phyloP scores from a whole-genome alignment of 2,329 filamentous ascomycete species.

The Alternaria brassicae region DNA sequence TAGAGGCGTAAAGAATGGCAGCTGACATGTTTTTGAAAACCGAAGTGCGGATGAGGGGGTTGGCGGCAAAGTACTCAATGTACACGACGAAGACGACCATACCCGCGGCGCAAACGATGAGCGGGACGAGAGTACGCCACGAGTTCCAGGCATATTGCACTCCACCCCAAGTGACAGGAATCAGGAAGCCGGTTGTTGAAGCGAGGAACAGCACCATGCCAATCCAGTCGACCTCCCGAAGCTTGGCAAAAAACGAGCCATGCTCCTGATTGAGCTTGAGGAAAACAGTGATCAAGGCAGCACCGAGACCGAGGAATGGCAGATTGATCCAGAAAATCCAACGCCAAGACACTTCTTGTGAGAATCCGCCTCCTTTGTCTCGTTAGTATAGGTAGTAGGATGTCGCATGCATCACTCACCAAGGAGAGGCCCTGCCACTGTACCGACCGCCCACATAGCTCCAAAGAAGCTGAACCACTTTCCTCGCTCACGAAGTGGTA shows the following conservation, averaged over 20 bases:
- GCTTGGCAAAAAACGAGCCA: constrained; percentile 57
- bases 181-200: constrained; percentile 65
- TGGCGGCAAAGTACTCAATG: constrained; percentile 59
- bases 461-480: constrained; percentile 54
- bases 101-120: constrained; percentile 62
- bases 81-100: constrained; percentile 63
- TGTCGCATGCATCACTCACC: constrained; percentile 24
- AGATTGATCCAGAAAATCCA: constrained; percentile 73
- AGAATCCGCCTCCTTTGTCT: constrained; percentile 58
- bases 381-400: constrained; percentile 1
- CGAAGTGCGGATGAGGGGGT: constrained; percentile 58
- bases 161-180: constrained; percentile 70
- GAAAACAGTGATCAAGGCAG: constrained; percentile 60
- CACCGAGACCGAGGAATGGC: constrained; percentile 61
- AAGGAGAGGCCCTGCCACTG: constrained; percentile 57
- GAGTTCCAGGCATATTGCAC: constrained; percentile 70
- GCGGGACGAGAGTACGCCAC: constrained; percentile 67
- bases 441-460: constrained; percentile 64
- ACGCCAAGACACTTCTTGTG: constrained; percentile 61
- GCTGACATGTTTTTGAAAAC: constrained; percentile 60
- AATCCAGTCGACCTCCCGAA: constrained; percentile 67
- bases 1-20: constrained; percentile 60
- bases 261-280: constrained; percentile 60
- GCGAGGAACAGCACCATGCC: constrained; percentile 68
- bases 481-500: constrained; percentile 53